These are phyloP conservation scores for Amyloporia xantha DNA, from an alignment of 768 basidiomycete species.

Conservation along the genomic window DNA sequence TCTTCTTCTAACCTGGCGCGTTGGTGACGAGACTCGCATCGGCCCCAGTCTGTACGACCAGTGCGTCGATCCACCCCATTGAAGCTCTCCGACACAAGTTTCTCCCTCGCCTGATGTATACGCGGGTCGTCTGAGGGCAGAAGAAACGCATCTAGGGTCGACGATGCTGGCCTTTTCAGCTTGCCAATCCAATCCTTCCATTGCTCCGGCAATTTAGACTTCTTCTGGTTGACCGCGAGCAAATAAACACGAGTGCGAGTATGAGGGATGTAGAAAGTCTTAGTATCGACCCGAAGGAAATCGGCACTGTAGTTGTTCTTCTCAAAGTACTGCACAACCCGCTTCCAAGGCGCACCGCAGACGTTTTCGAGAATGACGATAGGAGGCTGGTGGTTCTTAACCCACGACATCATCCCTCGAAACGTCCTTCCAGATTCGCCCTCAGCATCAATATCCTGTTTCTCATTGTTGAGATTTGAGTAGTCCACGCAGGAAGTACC, in stretches of 20 bases:
- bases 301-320: constrained; percentile 70
- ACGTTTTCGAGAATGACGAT: constrained; percentile 96
- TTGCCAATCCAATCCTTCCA: constrained; percentile 65
- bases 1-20: constrained; percentile 78
- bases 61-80: constrained; percentile 58
- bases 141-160: constrained; percentile 88
- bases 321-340: constrained; percentile 71
- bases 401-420: constrained; percentile 92
- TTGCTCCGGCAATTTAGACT: constrained; percentile 50
- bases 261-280: constrained; percentile 90
- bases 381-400: constrained; percentile 77
- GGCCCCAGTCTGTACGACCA: constrained; percentile 83
- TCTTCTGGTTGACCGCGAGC: constrained; percentile 63
- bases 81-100: constrained; percentile 65
- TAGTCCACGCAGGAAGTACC: constrained; percentile 97
- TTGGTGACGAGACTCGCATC: constrained; percentile 90
- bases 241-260: constrained; percentile 90
- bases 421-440: constrained; percentile 95
- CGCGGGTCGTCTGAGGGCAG: constrained; percentile 87
- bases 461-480: constrained; percentile 90
- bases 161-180: constrained; percentile 78
- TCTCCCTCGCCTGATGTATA: constrained; percentile 83
- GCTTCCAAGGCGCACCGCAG: constrained; percentile 80
- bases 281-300: constrained; percentile 69
- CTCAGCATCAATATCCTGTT: constrained; percentile 81